These are phyloP conservation scores for Lactuca saligna DNA, from an alignment of 129 eudicot genomes.

Conservation along the genomic window DNA sequence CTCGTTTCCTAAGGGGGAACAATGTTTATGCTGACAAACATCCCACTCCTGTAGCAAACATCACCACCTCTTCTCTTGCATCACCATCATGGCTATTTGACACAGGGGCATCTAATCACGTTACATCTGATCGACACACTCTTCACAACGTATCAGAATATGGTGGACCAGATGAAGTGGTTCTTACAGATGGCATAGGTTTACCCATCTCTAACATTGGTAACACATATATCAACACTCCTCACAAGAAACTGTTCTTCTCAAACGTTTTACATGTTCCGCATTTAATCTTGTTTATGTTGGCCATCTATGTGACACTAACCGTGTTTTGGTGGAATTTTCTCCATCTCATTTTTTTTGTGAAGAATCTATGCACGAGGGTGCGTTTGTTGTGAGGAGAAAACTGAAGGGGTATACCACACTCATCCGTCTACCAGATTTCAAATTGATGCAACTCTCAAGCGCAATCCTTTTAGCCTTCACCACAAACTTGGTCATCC, in stretches of 20 bases:
- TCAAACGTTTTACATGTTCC: too few species aligned
- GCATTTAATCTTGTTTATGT: too few species aligned
- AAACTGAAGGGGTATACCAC: too few species aligned
- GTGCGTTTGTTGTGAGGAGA: too few species aligned
- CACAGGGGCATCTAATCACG: constrained; percentile 7
- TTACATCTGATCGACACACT: not conserved
- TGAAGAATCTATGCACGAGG: not conserved
- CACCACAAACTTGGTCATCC: too few species aligned
- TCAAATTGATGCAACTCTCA: too few species aligned
- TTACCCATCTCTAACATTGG: not conserved
- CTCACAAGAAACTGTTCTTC: not conserved
- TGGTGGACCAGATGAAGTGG: not conserved
- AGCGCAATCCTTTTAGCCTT: too few species aligned
- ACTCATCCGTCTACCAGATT: too few species aligned
- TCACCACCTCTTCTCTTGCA: not conserved
- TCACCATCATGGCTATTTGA: not conserved
- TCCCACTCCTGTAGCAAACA: not conserved
- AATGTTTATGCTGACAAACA: not conserved
- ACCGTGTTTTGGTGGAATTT: too few species aligned
- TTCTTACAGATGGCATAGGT: constrained; percentile 9
- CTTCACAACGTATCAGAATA: not conserved
- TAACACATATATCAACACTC: not conserved
- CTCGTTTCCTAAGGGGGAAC: not conserved
- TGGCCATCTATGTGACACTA: too few species aligned
- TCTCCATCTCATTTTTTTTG: not conserved